Evolutionary conservation across 1,284 basidiomycete genomes (phyloP), one percentile per base, ranked within the genome.

Genomic region (Trichosporon coremiiforme): DNA sequence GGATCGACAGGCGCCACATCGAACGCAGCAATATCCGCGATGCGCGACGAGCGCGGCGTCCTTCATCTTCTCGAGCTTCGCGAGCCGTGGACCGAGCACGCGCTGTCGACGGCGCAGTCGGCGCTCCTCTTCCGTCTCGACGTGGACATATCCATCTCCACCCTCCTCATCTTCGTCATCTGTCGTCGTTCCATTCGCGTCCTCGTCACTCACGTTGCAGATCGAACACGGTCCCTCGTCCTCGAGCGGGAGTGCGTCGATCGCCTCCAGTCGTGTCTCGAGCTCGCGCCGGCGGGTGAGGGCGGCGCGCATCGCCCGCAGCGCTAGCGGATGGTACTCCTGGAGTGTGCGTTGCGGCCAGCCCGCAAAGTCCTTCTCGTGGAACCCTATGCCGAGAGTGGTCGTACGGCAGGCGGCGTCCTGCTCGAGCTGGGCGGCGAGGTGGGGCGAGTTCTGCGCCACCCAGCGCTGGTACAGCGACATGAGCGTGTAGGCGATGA

Each of bases 391-490:
- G 29, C 57, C 57, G 57, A 62, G 57, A 29, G 35, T n/a, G 15
- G 57, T 6, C 17, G 57, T 62, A 5, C 29, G 17, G 57, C 57
- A 33, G 15, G 57, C 57, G 17, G 29, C 29, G 20, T 62, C 57
- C 31, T 35, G 13, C 29, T 62, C 57, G 31, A 62, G 57, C 31
- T 62, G 57, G 5, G 29, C 31, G 17, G 57, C 57, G 57, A 62
- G 57, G 17, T 62, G 57, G 29, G 57, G 17, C 29, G 57, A 62
- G 57, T 62, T 62, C 15, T 17, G 29, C 12, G 57, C 57, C 17
- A 62, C 57, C 57, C 57, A 62, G 15, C 57, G 57, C 29, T 62
- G 57, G n/a, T 62, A 62, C 29, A 62, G 57, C 17, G 57, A 62
- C 57, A 35, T 31, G 31, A 62, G 57, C 57, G 57, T 62, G 57